A percentile compares a stretch with the other conserved stretches of the same genome.
Evolutionary conservation across 2,329 filamentous ascomycete genomes (phyloP).

Genomic region (Chaetomium globosum): DNA sequence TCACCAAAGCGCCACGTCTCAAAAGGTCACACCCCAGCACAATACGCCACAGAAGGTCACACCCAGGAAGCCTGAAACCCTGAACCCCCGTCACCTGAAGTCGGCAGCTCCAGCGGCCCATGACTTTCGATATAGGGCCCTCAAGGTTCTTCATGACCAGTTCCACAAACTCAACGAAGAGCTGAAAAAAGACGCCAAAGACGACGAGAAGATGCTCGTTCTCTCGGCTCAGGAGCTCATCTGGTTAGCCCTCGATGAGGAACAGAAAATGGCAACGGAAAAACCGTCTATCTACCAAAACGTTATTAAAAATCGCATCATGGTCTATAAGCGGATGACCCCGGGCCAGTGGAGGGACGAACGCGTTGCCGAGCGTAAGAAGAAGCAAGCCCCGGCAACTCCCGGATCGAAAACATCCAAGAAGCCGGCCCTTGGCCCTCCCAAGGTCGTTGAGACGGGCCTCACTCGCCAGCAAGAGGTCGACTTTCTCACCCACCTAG

Average conservation of each 20-base stretch:
- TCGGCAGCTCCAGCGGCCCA: slow-evolving; percentile 59
- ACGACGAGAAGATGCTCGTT: slow-evolving; percentile 55
- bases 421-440: slow-evolving; percentile 42
- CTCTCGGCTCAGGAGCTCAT: slow-evolving; percentile 69
- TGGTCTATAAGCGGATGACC: slow-evolving; percentile 74
- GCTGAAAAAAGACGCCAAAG: slow-evolving; percentile 55
- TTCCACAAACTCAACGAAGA: slow-evolving; percentile 68
- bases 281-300: slow-evolving; percentile 76
- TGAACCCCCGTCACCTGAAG: slow-evolving; percentile 69
- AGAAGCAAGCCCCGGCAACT: slow-evolving; percentile 25
- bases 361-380: slow-evolving; percentile 43
- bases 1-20: slow-evolving; percentile 6
- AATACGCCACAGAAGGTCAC: slow-evolving; percentile 25
- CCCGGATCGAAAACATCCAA: slow-evolving; percentile 36
- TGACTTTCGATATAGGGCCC: slow-evolving; percentile 57
- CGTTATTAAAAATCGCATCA: slow-evolving; percentile 78
- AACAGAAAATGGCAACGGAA: slow-evolving; percentile 71
- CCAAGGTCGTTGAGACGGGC: slow-evolving; percentile 67
- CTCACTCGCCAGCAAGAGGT: slow-evolving; percentile 70
- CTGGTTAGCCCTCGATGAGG: slow-evolving; percentile 71
- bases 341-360: slow-evolving; percentile 71
- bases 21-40: slow-evolving; percentile 21
- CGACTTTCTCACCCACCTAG: slow-evolving; percentile 56
- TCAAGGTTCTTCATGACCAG: slow-evolving; percentile 67
- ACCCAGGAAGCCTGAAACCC: slow-evolving; percentile 51